phyloP scores from a whole-genome alignment of 371 early-diverging fungal species.

The Syncephalastrum racemosum region DNA sequence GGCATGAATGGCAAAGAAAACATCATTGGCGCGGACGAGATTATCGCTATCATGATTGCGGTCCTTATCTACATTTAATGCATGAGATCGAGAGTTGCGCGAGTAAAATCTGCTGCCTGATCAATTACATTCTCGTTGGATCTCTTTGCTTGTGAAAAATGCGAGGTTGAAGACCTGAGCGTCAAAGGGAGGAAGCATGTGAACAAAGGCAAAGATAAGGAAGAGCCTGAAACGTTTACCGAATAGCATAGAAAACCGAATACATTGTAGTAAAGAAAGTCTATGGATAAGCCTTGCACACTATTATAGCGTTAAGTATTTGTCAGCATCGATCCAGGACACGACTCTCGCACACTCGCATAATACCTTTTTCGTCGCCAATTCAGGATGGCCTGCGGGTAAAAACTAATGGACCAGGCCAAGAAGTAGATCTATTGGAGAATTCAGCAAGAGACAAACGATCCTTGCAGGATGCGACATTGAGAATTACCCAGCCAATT shows the following conservation, averaged over 20 bases:
- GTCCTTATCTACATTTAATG: constrained; percentile 41
- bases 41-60: constrained; percentile 70
- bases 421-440: constrained; percentile 34
- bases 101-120: too few species aligned
- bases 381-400: constrained; percentile 40
- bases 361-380: constrained; percentile 32
- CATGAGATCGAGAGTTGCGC: too few species aligned
- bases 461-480: too few species aligned
- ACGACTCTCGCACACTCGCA: neutral
- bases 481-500: constrained; percentile 47
- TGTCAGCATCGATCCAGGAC: neutral
- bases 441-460: too few species aligned
- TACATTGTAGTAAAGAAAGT: constrained; percentile 85
- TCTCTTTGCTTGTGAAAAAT: constrained; percentile 65
- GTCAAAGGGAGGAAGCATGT: too few species aligned
- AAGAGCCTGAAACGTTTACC: constrained; percentile 27
- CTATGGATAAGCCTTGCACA: constrained; percentile 88
- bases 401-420: constrained; percentile 48
- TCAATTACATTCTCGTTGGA: constrained; percentile 69
- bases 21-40: constrained; percentile 85
- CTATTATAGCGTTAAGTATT: constrained; percentile 23
- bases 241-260: constrained; percentile 87
- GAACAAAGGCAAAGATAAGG: too few species aligned
- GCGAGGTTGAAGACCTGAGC: constrained; percentile 70
- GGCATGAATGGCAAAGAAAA: constrained; percentile 87